These are phyloP conservation scores for Haematococcus sp. DNA, from an alignment of 139 green algal species.

Conservation along the genomic window DNA sequence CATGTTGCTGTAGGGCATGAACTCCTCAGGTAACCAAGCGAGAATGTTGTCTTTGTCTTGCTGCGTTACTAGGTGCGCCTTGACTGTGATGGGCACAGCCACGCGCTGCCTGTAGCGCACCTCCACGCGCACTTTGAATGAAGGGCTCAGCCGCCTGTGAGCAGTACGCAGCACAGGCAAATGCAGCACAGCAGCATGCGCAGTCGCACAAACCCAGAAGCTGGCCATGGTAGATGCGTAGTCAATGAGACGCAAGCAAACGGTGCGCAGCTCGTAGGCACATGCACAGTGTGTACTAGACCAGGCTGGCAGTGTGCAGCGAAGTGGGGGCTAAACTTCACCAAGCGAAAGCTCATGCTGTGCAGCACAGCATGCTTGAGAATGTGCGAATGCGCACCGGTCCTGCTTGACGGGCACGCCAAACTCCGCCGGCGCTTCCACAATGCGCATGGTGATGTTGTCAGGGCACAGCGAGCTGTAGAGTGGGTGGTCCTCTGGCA, in stretches of 20 bases:
- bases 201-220: background rate
- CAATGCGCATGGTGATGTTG: conserved; percentile 42
- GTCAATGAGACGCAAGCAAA: no score
- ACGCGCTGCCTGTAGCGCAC: conserved; percentile 37
- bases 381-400: conserved; percentile 26
- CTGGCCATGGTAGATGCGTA: no score
- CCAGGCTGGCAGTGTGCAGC: no score
- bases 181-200: background rate
- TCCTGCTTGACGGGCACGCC: conserved; percentile 66
- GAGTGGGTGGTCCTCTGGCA: background rate
- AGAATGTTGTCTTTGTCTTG: conserved; percentile 60
- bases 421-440: conserved; percentile 62
- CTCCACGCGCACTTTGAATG: conserved; percentile 59
- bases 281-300: no score
- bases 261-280: no score
- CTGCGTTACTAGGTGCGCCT: conserved; percentile 50
- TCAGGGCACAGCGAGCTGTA: conserved; percentile 15
- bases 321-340: no score
- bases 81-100: conserved; percentile 48
- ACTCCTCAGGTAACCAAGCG: conserved; percentile 10
- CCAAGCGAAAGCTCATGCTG: background rate
- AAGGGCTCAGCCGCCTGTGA: conserved; percentile 49
- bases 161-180: background rate
- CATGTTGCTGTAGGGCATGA: background rate
- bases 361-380: background rate